Base-by-base conservation (phyloP, 305 asterid genomes). In the Petunia hybrid region DNA sequence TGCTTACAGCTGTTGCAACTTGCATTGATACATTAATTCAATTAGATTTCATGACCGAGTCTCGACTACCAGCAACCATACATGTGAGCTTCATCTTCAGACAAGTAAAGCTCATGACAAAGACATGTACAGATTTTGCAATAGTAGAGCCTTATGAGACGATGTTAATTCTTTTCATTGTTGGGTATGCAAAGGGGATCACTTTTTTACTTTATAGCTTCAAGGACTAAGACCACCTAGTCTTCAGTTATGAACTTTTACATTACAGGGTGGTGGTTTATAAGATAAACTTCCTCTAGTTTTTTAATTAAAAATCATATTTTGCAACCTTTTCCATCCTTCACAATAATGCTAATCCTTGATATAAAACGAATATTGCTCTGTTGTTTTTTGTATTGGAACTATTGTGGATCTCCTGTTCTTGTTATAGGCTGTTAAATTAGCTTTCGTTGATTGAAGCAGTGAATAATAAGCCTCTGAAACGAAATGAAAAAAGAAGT, bases 21-120 rank as follows among this genome's bases (percentile, higher is more conserved):
- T 22, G 22, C 22, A 22, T 22, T 22, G 22, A 22, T 22, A 0
- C 22, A 22, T 22, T 22, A 22, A 22, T 22, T 22, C 22, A 22
- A 22, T 22, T 22, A 22, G 22, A 22, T 22, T 22, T 22, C 22
- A 22, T 22, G 22, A 22, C 22, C 22, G 22, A 22, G 22, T 22
- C 22, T 22, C 22, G 22, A 22, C 22, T 22, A 22, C 22, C 22
- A 22, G 22, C 22, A 22, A 22, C 22, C 22, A 22, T 22, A 0
- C 0, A n/a, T 22, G 0, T 0, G 22, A 22, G 0, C 22, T 0
- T 0, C 0, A 22, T 0, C 22, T 0, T 0, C 0, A 0, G 0
- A 22, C 0, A 22, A 0, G 0, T 0, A 0, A 0, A 0, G 0
- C 0, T 22, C 0, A 22, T 0, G 0, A 0, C 0, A 22, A 22